Base-by-base conservation (phyloP, 768 basidiomycete species). In the Porpolomopsis calyptriformis region DNA sequence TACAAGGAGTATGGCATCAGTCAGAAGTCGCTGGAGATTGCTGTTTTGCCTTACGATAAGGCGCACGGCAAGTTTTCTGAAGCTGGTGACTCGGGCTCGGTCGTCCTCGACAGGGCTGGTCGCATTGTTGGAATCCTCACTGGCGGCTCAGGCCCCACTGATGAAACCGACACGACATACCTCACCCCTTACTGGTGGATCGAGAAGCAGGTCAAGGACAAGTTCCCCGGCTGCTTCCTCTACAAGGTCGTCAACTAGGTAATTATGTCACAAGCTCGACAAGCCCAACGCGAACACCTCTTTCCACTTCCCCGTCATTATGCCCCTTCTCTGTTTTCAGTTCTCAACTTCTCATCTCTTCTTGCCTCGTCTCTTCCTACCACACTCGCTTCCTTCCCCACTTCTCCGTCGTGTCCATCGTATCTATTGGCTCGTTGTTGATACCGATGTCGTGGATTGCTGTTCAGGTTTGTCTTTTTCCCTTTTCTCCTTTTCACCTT, bases 321-420 rank as follows among this genome's bases (percentile, higher is more conserved):
- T 81, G 4, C 2, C 84, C 43, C 57, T 83, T 0, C 65, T 85
- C 3, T 87, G n/a, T 74, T 56, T 38, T 68, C 10, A 81, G 80
- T 56, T 84, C 85, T 81, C 70, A 79, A 43, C 34, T 80, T 10
- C 46, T 73, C 64, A 4, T 66, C 64, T 0, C 71, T 70, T 51
- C 49, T 82, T 42, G 62, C 71, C 1, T 60, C 73, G 0, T 68
- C 60, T 34, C 49, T 74, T 4, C 53, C 68, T 11, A 97, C 94
- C 59, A 90, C 89, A 1, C 85, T 96, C 56, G 65, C 67, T 1
- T 68, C 73, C 8, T 52, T 92, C 19, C 70, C n/a, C n/a, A n/a
- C n/a, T n/a, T n/a, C n/a, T n/a, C n/a, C n/a, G n/a, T n/a, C n/a
- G n/a, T n/a, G n/a, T n/a, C n/a, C n/a, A n/a, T n/a, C n/a, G n/a